A percentile compares a stretch with the other conserved stretches of the same genome.
These are phyloP conservation scores for Yarrowia keelungensis DNA, from an alignment of 805 yeast genomes.

Conservation along the genomic window DNA sequence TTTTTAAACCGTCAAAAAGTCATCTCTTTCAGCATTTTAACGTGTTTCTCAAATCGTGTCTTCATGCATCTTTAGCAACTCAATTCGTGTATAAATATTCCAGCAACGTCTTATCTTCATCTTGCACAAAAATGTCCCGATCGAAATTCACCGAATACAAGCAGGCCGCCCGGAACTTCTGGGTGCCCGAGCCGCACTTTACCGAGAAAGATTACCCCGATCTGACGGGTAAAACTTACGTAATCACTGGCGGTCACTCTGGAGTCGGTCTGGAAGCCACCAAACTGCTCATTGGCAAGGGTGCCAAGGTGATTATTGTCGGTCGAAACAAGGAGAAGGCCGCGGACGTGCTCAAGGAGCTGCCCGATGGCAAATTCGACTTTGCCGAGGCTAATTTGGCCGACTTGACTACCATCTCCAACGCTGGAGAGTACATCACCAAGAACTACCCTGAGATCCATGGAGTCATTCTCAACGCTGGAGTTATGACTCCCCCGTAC, in stretches of 20 bases:
- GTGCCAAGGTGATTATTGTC: conserved; percentile 52
- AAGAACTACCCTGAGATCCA: conserved; percentile 48
- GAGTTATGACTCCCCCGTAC: conserved; percentile 54
- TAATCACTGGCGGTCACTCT: conserved; percentile 51
- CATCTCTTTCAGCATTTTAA: too few relatives aligned
- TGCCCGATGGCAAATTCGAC: conserved; percentile 46
- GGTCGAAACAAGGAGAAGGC: conserved; percentile 52
- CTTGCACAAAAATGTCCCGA: neutral
- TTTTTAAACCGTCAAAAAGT: too few relatives aligned
- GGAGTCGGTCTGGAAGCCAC: conserved; percentile 52
- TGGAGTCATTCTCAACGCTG: conserved; percentile 56
- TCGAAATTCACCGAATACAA: conserved; percentile 26
- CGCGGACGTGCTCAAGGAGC: conserved; percentile 46
- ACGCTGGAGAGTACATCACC: conserved; percentile 50
- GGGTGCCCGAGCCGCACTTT: conserved; percentile 35
- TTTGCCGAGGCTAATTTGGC: conserved; percentile 43
- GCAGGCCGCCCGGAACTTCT: conserved; percentile 18
- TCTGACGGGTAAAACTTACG: conserved; percentile 49
- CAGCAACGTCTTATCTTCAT: too few relatives aligned
- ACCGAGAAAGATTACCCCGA: conserved; percentile 50
- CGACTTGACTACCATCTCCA: conserved; percentile 55
- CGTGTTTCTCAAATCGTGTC: too few relatives aligned
- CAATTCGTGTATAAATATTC: neutral
- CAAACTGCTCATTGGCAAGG: conserved; percentile 48
- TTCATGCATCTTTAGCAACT: too few relatives aligned